These are phyloP conservation scores for Ailanthus altissimus DNA, from an alignment of 345 rosid genomes.

Conservation along the genomic window DNA sequence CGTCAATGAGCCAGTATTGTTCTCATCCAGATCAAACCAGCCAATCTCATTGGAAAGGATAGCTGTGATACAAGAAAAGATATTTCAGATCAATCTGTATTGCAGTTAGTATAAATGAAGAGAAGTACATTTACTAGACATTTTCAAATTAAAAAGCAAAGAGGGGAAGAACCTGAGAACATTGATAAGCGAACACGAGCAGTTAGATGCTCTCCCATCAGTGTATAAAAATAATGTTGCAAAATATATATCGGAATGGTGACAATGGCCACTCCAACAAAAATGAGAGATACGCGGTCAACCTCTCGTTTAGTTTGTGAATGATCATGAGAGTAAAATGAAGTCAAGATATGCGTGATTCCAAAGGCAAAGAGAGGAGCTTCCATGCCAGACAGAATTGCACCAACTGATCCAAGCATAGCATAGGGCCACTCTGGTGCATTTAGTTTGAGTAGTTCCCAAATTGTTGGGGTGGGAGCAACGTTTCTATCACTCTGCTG, in stretches of 20 bases:
- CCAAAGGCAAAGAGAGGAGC: constrained; percentile 76
- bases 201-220: constrained; percentile 86
- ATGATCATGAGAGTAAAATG: constrained; percentile 54
- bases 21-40: constrained; percentile 88
- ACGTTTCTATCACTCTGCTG: constrained; percentile 18
- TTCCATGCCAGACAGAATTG: constrained; percentile 72
- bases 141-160: not conserved
- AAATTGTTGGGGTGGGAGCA: constrained; percentile 40
- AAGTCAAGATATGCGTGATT: constrained; percentile 60
- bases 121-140: no score
- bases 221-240: constrained; percentile 74
- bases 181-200: constrained; percentile 67
- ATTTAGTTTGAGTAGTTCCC: constrained; percentile 65
- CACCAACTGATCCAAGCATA: constrained; percentile 76
- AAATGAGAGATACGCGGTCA: constrained; percentile 45
- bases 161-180: constrained; percentile 64
- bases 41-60: constrained; percentile 79
- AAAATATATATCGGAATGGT: constrained; percentile 66
- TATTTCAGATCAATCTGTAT: constrained; percentile 6
- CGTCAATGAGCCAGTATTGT: constrained; percentile 63
- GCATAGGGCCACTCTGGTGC: constrained; percentile 87
- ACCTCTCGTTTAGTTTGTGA: constrained; percentile 50
- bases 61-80: constrained; percentile 43
- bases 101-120: not conserved
- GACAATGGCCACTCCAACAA: constrained; percentile 46